Conservation (phyloP, 192 early-diverging fungal species). For the Coemansia sp. region DNA sequence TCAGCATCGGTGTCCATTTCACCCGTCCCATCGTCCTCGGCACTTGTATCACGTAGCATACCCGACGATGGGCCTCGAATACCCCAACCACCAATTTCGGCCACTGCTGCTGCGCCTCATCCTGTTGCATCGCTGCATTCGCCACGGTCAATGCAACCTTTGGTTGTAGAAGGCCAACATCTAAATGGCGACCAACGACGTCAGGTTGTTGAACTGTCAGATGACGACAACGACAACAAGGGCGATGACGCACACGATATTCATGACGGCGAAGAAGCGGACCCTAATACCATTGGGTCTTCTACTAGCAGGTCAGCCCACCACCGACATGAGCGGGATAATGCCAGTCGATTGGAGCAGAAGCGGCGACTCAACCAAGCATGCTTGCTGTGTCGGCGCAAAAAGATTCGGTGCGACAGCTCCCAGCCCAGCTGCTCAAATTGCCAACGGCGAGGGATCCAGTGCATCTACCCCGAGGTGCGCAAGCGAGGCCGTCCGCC, state of each 20-base stretch:
- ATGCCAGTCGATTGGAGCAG: constrained; percentile 26
- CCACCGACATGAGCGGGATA: neutral
- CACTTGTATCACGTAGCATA: neutral
- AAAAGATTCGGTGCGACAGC: constrained; percentile 57
- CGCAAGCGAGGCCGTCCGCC: constrained; percentile 53
- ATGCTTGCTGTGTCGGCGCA: constrained; percentile 53
- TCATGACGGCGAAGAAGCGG: neutral
- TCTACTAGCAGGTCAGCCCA: neutral
- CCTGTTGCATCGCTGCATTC: neutral
- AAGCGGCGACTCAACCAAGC: constrained; percentile 56
- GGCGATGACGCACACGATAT: constrained; percentile 1
- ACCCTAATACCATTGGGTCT: neutral
- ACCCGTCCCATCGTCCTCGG: constrained; percentile 16
- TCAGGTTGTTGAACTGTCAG: constrained; percentile 15
- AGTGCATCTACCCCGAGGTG: constrained; percentile 56
- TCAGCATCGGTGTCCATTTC: constrained; percentile 25
- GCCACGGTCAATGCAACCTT: neutral
- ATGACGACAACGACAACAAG: constrained; percentile 10
- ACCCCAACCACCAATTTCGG: neutral
- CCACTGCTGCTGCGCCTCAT: neutral
- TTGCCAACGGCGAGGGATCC: constrained; percentile 52
- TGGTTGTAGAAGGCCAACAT: neutral
- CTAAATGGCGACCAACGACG: neutral
- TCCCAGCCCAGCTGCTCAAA: constrained; percentile 49
- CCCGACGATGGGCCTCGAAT: neutral